These are phyloP conservation scores for Solidago caesia DNA, from an alignment of 129 eudicot species.

Conservation along the genomic window DNA sequence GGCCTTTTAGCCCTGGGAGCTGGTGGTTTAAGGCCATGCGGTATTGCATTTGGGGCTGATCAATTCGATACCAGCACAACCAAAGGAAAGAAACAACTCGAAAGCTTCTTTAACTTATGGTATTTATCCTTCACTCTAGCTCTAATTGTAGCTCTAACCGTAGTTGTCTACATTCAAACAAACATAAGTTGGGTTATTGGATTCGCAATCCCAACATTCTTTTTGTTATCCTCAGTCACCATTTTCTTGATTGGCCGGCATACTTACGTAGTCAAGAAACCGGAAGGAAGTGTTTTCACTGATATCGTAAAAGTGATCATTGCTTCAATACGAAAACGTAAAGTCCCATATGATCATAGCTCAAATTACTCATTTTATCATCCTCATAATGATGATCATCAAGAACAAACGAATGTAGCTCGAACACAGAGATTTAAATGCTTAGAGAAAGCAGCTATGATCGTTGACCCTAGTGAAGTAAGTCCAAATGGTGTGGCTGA, in stretches of 20 bases:
- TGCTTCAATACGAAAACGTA: slow-evolving; percentile 55
- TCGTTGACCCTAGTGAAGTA: slow-evolving; percentile 43
- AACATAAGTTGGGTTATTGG: slow-evolving; percentile 69
- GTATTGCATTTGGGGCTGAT: slow-evolving; percentile 75
- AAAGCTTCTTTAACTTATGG: slow-evolving; percentile 73
- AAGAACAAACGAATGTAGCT: neutral
- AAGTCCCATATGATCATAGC: slow-evolving; percentile 10
- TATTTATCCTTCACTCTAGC: slow-evolving; percentile 61
- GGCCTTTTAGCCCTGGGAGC: slow-evolving; percentile 56
- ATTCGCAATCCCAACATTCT: slow-evolving; percentile 55
- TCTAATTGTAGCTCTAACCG: slow-evolving; percentile 59
- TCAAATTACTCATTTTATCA: slow-evolving; percentile 23
- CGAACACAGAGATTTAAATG: slow-evolving; percentile 42
- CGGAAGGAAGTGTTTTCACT: slow-evolving; percentile 56
- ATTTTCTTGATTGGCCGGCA: slow-evolving; percentile 56
- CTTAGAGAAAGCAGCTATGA: slow-evolving; percentile 61
- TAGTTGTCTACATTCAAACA: slow-evolving; percentile 66
- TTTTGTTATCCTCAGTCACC: slow-evolving; percentile 36
- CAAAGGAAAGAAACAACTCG: slow-evolving; percentile 49
- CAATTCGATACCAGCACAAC: slow-evolving; percentile 59
- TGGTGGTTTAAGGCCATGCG: slow-evolving; percentile 63
- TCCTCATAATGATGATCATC: slow-evolving; percentile 11
- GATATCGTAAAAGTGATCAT: slow-evolving; percentile 49
- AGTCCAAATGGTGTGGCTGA: slow-evolving; percentile 26
- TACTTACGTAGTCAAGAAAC: slow-evolving; percentile 40